Conservation (phyloP, 352 stramenopile genomes). For the Phytophthora chlamydospora region DNA sequence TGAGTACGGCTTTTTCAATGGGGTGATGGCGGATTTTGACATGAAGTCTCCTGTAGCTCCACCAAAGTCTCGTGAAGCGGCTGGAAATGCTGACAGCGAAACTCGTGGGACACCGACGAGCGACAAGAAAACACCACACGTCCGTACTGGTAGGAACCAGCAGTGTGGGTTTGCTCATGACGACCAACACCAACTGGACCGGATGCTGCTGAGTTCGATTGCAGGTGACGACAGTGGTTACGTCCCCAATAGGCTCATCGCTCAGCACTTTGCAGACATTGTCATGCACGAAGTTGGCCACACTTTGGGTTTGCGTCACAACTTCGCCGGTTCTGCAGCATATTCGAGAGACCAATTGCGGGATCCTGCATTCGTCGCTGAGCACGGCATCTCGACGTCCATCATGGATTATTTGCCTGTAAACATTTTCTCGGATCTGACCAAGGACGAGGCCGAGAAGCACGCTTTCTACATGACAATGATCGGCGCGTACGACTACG, state of each 20-base stretch:
- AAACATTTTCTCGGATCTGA: conserved; percentile 85
- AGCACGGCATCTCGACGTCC: conserved; percentile 61
- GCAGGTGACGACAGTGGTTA: conserved; percentile 22
- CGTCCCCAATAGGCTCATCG: conserved; percentile 65
- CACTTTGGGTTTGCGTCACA: conserved; percentile 87
- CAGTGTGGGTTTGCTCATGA: conserved; percentile 56
- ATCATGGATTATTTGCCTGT: conserved; percentile 90
- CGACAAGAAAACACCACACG: neutral
- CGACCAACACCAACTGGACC: conserved; percentile 47
- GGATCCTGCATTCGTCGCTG: conserved; percentile 51
- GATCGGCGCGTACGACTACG: conserved; percentile 81
- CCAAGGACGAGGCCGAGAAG: conserved; percentile 29
- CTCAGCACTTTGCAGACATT: conserved; percentile 72
- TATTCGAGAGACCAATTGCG: conserved; percentile 64
- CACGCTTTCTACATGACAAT: conserved; percentile 75
- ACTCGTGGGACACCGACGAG: neutral
- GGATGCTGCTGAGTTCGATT: conserved; percentile 41
- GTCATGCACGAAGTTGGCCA: conserved; percentile 92
- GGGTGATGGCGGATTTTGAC: conserved; percentile 63
- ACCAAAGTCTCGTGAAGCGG: conserved; percentile 15
- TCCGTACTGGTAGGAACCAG: conserved; percentile 18
- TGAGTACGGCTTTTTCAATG: conserved; percentile 87
- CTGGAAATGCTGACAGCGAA: conserved; percentile 1
- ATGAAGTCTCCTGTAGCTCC: conserved; percentile 46
- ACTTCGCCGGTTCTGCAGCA: conserved; percentile 73